These are phyloP conservation scores for Amauroascus verrucosus DNA, from an alignment of 2,329 filamentous ascomycete genomes.

Conservation along the genomic window DNA sequence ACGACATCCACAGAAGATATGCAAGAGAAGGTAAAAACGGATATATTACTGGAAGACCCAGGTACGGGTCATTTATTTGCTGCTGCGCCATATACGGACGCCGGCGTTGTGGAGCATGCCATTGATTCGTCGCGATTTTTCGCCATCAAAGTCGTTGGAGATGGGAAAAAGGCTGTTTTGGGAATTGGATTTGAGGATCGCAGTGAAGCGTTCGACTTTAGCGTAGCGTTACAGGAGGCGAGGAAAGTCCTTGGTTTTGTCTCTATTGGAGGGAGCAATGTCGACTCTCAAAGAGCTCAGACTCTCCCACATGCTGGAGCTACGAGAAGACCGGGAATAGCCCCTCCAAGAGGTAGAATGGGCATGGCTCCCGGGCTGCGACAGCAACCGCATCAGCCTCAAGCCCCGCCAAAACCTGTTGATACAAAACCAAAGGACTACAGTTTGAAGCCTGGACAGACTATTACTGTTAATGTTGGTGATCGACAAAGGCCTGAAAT, in stretches of 20 bases:
- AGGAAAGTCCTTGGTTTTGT: conserved; percentile 58
- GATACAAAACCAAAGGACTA: conserved; percentile 54
- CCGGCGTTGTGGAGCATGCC: conserved; percentile 61
- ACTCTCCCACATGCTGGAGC: neutral
- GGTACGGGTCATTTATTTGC: conserved; percentile 67
- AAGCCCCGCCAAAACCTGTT: conserved; percentile 37
- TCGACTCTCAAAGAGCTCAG: neutral
- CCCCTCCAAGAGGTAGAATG: neutral
- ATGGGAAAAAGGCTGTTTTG: conserved; percentile 65
- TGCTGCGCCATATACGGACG: conserved; percentile 63
- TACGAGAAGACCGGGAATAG: conserved; percentile 6
- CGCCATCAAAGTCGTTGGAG: conserved; percentile 67
- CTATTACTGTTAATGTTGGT: conserved; percentile 69
- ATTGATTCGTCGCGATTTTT: conserved; percentile 77
- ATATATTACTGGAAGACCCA: conserved; percentile 70
- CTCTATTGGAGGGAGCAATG: conserved; percentile 25
- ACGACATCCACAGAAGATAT: conserved; percentile 21
- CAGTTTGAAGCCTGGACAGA: conserved; percentile 80
- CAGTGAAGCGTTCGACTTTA: conserved; percentile 76
- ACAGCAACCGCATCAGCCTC: conserved; percentile 14
- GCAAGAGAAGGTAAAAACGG: conserved; percentile 54
- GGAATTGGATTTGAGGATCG: conserved; percentile 83
- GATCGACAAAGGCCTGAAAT: conserved; percentile 39
- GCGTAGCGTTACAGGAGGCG: conserved; percentile 68
- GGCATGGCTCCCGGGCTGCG: neutral